Evolutionary conservation across 2,329 filamentous ascomycete genomes (phyloP), one percentile per base, ranked within the genome.

Genomic region (Talaromyces sp.): DNA sequence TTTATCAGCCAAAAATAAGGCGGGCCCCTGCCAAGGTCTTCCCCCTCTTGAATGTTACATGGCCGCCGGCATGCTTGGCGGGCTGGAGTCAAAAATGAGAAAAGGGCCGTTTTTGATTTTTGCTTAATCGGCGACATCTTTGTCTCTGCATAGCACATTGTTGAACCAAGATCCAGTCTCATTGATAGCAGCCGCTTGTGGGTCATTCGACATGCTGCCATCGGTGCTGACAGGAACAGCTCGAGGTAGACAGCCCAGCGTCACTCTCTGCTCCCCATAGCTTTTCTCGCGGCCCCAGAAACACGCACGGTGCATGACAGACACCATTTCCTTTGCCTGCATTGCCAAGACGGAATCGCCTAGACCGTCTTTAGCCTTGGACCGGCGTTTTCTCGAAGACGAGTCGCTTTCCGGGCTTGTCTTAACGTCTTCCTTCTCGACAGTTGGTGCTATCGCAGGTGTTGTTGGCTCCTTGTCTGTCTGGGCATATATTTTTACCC

Each of bases 201-300:
- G 51, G 7, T 41, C 38, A 19, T 31, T 26, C 31, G 14, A 29
- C n/a, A 27, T 35, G 3, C 29, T 35, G 21, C 14, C 50, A 52
- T 31, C 17, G 38, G 46, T 14, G 26, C 41, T 12, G 12, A 32
- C 17, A 21, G 51, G 19, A 14, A 21, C 10, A 21, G 50, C 19
- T n/a, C 14, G 50, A 29, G 56, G 56, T 17, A 58, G 14, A 26
- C 29, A n/a, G 12, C 38, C 31, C 21, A 61, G 19, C 3, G 59
- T 58, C 14, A 77, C 76, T 35, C 68, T 70, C 21, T 71, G 65
- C 63, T 78, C 72, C 1, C 68, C 74, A 59, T 74, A 68, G 0
- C 74, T 72, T 52, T 72, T 75, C 61, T 77, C 75, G 6, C 72
- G 68, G 0, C 75, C 76, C 68, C 72, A 77, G 61, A 79, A 79